Conservation (phyloP, 1,284 basidiomycete species). For the Tausonia pullulans region DNA sequence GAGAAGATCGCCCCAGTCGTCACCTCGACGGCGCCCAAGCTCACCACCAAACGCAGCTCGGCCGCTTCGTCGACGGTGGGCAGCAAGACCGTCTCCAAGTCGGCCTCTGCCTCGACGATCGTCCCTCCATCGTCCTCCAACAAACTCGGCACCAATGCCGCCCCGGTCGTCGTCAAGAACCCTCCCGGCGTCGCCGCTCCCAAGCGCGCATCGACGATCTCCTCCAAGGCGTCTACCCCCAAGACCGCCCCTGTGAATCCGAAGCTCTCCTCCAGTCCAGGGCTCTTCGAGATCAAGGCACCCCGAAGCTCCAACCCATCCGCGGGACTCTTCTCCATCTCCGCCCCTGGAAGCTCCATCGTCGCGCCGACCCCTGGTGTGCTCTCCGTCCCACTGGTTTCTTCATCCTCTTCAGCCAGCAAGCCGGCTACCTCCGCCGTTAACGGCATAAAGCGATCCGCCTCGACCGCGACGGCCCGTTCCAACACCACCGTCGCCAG, state of each 20-base stretch:
- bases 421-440: neutral
- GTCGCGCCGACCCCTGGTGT: neutral
- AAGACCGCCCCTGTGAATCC: neutral
- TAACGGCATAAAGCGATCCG: neutral
- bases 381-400: neutral
- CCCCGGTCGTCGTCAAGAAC: neutral
- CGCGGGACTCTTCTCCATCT: constrained; percentile 2
- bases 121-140: neutral
- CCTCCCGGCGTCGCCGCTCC: constrained; percentile 2
- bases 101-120: neutral
- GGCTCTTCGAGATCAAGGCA: constrained; percentile 13
- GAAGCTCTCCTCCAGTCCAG: neutral
- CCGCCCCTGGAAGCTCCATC: constrained; percentile 16
- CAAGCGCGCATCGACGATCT: constrained; percentile 2
- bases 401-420: neutral
- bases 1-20: neutral
- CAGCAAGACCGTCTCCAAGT: constrained; percentile 1
- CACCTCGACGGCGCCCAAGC: neutral
- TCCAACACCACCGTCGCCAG: neutral
- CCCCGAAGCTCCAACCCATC: constrained; percentile 12
- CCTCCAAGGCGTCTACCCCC: neutral
- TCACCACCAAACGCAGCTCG: constrained; percentile 1
- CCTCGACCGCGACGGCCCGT: neutral
- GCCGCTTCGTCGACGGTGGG: constrained; percentile 11
- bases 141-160: neutral